phyloP scores from a whole-genome alignment of 768 basidiomycete genomes.

The Cyclocybe cylindracea region DNA sequence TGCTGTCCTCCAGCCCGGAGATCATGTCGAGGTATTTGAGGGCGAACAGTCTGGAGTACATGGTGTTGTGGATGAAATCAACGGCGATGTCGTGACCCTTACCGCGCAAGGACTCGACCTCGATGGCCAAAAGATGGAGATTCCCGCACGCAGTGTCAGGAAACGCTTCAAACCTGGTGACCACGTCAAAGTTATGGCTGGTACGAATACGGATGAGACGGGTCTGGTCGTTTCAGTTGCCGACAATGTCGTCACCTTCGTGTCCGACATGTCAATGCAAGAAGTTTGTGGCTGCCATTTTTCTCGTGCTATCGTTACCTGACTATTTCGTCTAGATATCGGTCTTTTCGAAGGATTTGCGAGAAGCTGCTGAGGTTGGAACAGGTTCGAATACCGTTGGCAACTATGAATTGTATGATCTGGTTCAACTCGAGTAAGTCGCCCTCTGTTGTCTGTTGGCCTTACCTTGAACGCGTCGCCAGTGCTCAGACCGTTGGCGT shows the following conservation, averaged over 20 bases:
- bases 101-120: conserved; percentile 80
- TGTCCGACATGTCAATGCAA: conserved; percentile 97
- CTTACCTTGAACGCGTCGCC: conserved; percentile 12
- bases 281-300: conserved; percentile 54
- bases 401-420: conserved; percentile 93
- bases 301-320: neutral
- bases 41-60: conserved; percentile 94
- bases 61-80: conserved; percentile 89
- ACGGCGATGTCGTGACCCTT: conserved; percentile 84
- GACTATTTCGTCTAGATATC: conserved; percentile 62
- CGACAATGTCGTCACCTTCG: conserved; percentile 90
- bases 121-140: conserved; percentile 83
- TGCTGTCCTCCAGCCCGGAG: conserved; percentile 93
- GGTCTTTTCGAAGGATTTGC: conserved; percentile 95
- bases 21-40: conserved; percentile 96
- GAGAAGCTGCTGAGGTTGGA: conserved; percentile 98
- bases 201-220: conserved; percentile 92
- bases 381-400: conserved; percentile 87
- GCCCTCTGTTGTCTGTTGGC: neutral
- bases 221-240: conserved; percentile 92
- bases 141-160: conserved; percentile 85
- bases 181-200: conserved; percentile 97
- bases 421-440: conserved; percentile 94
- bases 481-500: conserved; percentile 95
- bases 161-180: conserved; percentile 97